These are phyloP conservation scores for Aspergillus viridinutans DNA, from an alignment of 2,329 filamentous ascomycete genomes.

Conservation along the genomic window DNA sequence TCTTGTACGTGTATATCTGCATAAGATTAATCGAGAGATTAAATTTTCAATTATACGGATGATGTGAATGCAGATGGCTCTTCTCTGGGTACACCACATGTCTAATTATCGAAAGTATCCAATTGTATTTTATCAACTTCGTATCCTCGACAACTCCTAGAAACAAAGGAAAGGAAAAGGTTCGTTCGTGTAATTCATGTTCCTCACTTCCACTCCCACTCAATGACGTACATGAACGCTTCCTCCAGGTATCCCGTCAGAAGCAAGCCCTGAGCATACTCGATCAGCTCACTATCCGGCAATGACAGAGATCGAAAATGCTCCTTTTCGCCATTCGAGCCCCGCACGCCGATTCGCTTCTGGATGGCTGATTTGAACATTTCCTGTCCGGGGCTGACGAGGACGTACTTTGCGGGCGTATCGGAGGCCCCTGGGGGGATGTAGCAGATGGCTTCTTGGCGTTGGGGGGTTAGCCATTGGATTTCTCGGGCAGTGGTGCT, in stretches of 20 bases:
- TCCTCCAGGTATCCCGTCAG: slow-evolving; percentile 24
- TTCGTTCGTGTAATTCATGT: background rate
- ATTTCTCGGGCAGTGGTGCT: background rate
- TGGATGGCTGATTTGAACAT: slow-evolving; percentile 24
- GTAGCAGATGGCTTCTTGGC: slow-evolving; percentile 21
- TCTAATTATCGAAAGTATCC: background rate
- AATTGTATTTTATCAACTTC: no score
- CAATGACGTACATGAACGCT: slow-evolving; percentile 30
- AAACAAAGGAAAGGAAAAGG: background rate
- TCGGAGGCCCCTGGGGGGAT: slow-evolving; percentile 5
- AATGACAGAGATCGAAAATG: slow-evolving; percentile 18
- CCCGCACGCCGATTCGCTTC: slow-evolving; percentile 21
- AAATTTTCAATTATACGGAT: no score
- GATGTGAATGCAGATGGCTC: no score
- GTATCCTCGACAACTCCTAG: background rate
- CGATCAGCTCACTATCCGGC: slow-evolving; percentile 24
- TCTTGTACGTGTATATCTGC: no score
- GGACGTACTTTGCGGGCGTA: slow-evolving; percentile 19
- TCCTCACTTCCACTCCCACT: slow-evolving; percentile 23
- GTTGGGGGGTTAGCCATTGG: slow-evolving; percentile 24
- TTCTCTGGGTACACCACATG: background rate
- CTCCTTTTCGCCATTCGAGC: slow-evolving; percentile 19
- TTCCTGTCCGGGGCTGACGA: slow-evolving; percentile 24
- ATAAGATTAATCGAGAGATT: no score
- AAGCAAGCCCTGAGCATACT: slow-evolving; percentile 26